These are phyloP conservation scores for Mollisia scopiformis DNA, from an alignment of 2,329 filamentous ascomycete genomes.

Conservation along the genomic window DNA sequence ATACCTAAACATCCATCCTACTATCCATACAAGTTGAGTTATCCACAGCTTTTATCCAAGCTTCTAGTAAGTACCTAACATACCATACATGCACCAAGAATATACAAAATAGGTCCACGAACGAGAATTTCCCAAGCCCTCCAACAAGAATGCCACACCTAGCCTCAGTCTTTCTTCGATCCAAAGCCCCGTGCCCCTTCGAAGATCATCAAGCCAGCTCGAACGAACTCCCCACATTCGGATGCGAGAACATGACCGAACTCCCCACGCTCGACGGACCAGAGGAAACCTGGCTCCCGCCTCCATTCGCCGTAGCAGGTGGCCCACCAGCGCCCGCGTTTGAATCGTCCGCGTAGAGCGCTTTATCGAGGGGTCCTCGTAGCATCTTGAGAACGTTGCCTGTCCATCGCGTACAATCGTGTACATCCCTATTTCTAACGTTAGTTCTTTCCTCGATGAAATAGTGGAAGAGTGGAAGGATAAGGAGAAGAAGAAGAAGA, in stretches of 20 bases:
- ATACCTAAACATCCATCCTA: no score
- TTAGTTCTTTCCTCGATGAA: background rate
- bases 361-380: conserved; percentile 19
- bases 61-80: no score
- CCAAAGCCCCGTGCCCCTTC: background rate
- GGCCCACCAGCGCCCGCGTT: background rate
- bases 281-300: background rate
- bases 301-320: background rate
- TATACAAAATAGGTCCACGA: no score
- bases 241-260: background rate
- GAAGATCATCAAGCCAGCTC: background rate
- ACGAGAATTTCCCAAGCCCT: no score
- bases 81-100: no score
- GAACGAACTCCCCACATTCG: background rate
- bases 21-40: no score
- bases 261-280: background rate
- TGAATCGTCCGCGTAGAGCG: background rate
- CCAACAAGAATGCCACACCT: no score
- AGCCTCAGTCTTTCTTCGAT: no score
- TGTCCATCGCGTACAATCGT: conserved; percentile 23
- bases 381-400: conserved; percentile 32
- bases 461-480: background rate
- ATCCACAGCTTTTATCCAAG: no score
- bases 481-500: background rate
- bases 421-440: conserved; percentile 18